A percentile compares a stretch with the other conserved stretches of the same genome.
These are phyloP conservation scores for Myxozyma neotropica DNA, from an alignment of 805 yeast genomes.

Conservation along the genomic window DNA sequence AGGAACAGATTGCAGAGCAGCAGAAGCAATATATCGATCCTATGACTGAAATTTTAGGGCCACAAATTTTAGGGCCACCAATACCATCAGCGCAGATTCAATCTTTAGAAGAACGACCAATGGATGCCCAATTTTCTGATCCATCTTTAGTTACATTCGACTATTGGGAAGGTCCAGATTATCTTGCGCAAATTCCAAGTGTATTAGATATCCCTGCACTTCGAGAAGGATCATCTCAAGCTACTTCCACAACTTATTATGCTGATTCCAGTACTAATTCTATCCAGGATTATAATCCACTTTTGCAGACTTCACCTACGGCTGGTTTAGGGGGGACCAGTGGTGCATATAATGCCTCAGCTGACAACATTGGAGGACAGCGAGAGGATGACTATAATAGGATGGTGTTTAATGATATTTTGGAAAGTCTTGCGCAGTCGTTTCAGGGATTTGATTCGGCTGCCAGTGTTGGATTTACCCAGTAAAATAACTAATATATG, in stretches of 20 bases:
- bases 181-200: not conserved
- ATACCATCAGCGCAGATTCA: not conserved
- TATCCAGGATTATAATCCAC: not conserved
- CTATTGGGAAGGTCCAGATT: not conserved
- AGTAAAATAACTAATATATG: not conserved
- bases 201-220: not conserved
- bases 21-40: not conserved
- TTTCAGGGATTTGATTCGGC: conserved; percentile 32
- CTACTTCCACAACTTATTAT: not conserved
- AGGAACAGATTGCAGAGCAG: too few relatives aligned
- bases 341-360: not conserved
- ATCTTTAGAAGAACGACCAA: not conserved
- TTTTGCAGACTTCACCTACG: not conserved
- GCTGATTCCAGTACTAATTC: not conserved
- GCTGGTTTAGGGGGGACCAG: not conserved
- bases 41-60: not conserved
- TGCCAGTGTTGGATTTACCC: conserved; percentile 24
- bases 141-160: not conserved
- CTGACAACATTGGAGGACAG: not conserved
- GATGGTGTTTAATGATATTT: conserved; percentile 18
- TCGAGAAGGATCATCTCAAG: too few relatives aligned
- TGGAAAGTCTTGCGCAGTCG: conserved; percentile 23
- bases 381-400: not conserved
- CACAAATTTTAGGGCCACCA: not conserved
- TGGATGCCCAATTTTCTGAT: not conserved